Percentiles rank a stretch among this genome's conserved stretches.
Conservation (phyloP, 352 stramenopile species). For the Pythium aquatile region DNA sequence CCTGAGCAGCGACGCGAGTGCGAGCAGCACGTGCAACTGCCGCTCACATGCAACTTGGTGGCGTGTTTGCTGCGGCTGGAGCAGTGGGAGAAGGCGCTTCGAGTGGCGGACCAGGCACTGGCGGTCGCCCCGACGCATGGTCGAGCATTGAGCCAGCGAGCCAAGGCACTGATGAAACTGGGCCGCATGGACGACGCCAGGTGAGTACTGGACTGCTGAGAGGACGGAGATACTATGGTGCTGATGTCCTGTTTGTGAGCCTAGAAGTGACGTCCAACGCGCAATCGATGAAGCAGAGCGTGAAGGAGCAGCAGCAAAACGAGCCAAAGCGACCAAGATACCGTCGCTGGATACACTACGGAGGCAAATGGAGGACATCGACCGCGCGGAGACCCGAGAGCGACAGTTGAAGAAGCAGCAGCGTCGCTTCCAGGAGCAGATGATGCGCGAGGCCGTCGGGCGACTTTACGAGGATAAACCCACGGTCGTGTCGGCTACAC, state of each 20-base stretch:
- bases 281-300: conserved; percentile 29
- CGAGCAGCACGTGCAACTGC: conserved; percentile 56
- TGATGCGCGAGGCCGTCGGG: conserved; percentile 74
- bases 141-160: conserved; percentile 64
- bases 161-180: conserved; percentile 51
- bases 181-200: conserved; percentile 55
- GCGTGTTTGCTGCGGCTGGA: conserved; percentile 75
- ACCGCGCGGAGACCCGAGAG: conserved; percentile 45
- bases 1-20: conserved; percentile 37
- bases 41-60: conserved; percentile 75
- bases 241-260: neutral
- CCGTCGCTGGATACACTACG: conserved; percentile 31
- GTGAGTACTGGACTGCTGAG: conserved; percentile 24
- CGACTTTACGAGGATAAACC: conserved; percentile 74
- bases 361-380: conserved; percentile 50
- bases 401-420: conserved; percentile 32
- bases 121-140: conserved; percentile 39
- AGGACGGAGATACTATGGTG: neutral
- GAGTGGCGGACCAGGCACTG: conserved; percentile 61
- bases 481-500: neutral
- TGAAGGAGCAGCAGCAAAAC: neutral
- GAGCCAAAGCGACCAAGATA: neutral
- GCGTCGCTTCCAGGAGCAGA: conserved; percentile 60
- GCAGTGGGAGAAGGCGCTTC: conserved; percentile 67
- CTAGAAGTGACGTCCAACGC: conserved; percentile 37